Evolutionary conservation across 1,284 basidiomycete species (phyloP).

Genomic region (Cutaneotrichosporon sp.): DNA sequence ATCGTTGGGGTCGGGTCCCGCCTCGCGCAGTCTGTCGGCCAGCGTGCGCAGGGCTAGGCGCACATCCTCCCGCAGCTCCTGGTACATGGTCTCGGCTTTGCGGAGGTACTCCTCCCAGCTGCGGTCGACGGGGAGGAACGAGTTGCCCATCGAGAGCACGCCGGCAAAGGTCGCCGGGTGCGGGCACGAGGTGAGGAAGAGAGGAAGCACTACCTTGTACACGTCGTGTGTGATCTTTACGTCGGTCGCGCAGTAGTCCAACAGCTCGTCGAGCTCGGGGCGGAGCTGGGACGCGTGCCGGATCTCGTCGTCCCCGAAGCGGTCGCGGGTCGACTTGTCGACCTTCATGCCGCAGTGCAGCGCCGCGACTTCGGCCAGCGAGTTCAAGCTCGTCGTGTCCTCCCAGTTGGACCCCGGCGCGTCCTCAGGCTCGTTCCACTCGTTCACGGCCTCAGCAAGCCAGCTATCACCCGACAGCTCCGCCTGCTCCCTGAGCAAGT

Average conservation of each 20-base stretch:
- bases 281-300: conserved; percentile 61
- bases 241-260: conserved; percentile 87
- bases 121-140: conserved; percentile 87
- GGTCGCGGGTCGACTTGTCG: conserved; percentile 76
- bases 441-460: conserved; percentile 29
- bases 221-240: conserved; percentile 84
- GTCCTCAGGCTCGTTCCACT: conserved; percentile 48
- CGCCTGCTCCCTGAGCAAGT: conserved; percentile 56
- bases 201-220: conserved; percentile 76
- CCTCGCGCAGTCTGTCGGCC: conserved; percentile 63
- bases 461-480: conserved; percentile 58
- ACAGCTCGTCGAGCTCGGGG: conserved; percentile 69
- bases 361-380: conserved; percentile 86
- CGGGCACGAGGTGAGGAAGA: conserved; percentile 81
- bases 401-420: conserved; percentile 64
- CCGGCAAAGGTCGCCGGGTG: conserved; percentile 94
- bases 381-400: conserved; percentile 88
- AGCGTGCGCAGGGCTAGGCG: conserved; percentile 65
- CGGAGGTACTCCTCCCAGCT: conserved; percentile 82
- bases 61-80: conserved; percentile 72
- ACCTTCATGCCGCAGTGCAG: conserved; percentile 82
- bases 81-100: conserved; percentile 76
- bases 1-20: conserved; percentile 61
- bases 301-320: conserved; percentile 61
- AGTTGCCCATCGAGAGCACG: conserved; percentile 86